Conservation (phyloP, 768 basidiomycete genomes). For the Lentinula boryana region DNA sequence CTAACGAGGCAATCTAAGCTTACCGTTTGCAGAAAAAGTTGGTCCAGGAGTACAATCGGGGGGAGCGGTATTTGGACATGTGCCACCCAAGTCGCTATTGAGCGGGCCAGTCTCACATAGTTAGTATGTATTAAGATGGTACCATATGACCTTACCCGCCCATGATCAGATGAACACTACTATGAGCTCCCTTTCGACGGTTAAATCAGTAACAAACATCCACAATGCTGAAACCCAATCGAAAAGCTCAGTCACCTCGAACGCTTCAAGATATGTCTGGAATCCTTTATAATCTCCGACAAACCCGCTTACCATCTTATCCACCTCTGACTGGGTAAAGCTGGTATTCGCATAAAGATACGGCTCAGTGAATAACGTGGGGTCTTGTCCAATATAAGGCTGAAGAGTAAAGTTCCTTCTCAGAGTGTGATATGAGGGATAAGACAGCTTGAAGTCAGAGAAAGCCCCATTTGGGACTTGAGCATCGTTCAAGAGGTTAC, state of each 20-base stretch:
- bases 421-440: conserved; percentile 23
- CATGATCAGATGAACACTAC: conserved; percentile 24
- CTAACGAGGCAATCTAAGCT: background rate
- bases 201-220: background rate
- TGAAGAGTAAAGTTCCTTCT: conserved; percentile 26
- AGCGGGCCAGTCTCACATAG: too few relatives aligned
- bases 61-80: conserved; percentile 19
- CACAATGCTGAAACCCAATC: too few relatives aligned
- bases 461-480: conserved; percentile 19
- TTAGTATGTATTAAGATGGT: too few relatives aligned
- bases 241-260: conserved; percentile 13
- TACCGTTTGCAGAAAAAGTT: conserved; percentile 25
- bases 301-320: conserved; percentile 17
- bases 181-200: conserved; percentile 23
- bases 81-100: conserved; percentile 20
- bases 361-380: conserved; percentile 15
- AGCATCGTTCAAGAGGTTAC: conserved; percentile 12
- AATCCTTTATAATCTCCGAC: conserved; percentile 24
- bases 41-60: conserved; percentile 19
- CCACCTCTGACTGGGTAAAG: conserved; percentile 17
- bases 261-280: conserved; percentile 21
- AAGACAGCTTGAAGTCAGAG: conserved; percentile 18
- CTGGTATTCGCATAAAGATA: conserved; percentile 17
- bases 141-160: conserved; percentile 17
- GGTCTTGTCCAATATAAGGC: conserved; percentile 16